Evolutionary conservation across 768 basidiomycete genomes (phyloP).

Genomic region (Suillus luteus): DNA sequence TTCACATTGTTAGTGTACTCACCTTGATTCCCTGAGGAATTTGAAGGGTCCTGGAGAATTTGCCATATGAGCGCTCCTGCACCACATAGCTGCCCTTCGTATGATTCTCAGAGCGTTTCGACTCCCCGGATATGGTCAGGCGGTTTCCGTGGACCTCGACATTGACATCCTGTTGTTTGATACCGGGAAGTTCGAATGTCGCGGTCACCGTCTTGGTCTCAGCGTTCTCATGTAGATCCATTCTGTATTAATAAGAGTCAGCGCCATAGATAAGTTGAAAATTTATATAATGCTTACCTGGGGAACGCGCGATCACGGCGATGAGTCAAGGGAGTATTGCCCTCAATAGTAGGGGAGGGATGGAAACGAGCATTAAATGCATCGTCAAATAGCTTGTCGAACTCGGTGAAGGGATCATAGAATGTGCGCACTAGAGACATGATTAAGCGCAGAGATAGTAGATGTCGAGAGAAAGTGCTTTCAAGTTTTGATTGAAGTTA

Average conservation of each 20-base stretch:
- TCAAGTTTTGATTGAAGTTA: not conserved
- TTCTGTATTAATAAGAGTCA: conserved; percentile 32
- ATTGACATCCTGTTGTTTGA: not conserved
- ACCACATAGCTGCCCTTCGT: not conserved
- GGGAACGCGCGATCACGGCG: conserved; percentile 21
- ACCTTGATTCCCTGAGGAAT: not conserved
- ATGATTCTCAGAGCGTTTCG: not conserved
- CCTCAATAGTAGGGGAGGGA: conserved; percentile 16
- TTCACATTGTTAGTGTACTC: not conserved
- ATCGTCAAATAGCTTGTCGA: conserved; percentile 46
- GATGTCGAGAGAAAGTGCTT: not conserved
- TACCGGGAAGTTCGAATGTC: not conserved
- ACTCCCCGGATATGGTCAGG: not conserved
- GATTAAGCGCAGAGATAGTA: not conserved
- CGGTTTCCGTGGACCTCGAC: not conserved
- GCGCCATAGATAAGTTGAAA: not conserved
- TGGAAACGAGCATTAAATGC: conserved; percentile 30
- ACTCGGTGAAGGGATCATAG: conserved; percentile 42
- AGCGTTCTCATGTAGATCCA: conserved; percentile 56
- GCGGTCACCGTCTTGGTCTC: conserved; percentile 53
- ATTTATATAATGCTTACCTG: conserved; percentile 22
- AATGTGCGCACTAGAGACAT: conserved; percentile 29
- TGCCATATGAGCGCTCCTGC: not conserved
- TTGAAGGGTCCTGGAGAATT: not conserved
- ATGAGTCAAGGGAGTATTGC: conserved; percentile 12